phyloP scores from a whole-genome alignment of 345 rosid species.

The Hypericum androsaemum region DNA sequence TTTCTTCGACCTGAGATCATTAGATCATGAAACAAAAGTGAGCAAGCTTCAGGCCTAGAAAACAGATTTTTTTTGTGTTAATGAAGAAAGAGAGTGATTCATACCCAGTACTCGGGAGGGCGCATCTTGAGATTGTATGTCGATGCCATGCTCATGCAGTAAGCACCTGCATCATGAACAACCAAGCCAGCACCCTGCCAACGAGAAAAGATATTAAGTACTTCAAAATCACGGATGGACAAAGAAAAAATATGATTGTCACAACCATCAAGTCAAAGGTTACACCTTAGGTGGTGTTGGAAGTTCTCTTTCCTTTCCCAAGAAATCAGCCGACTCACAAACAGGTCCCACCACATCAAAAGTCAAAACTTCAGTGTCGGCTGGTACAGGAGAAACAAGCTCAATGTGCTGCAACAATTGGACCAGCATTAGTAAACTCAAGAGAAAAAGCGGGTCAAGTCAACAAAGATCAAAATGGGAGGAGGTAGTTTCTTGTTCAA shows the following conservation, averaged over 20 bases:
- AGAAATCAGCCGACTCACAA: constrained; percentile 98
- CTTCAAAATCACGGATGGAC: constrained; percentile 14
- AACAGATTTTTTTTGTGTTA: not conserved
- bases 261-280: not conserved
- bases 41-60: constrained; percentile 22
- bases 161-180: constrained; percentile 98
- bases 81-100: no score
- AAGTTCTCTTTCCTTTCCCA: constrained; percentile 92
- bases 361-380: constrained; percentile 48
- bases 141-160: constrained; percentile 99
- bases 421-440: not conserved
- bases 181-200: constrained; percentile 86
- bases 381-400: constrained; percentile 67
- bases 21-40: constrained; percentile 27
- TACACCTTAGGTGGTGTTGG: constrained; percentile 82
- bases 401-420: constrained; percentile 68
- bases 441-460: not conserved
- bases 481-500: no score
- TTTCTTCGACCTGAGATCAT: constrained; percentile 58
- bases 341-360: constrained; percentile 99
- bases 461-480: not conserved
- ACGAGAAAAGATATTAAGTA: no score
- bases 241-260: not conserved
- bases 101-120: constrained; percentile 98
- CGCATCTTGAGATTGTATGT: constrained; percentile 99